Evolutionary conservation across 78 protist genomes (phyloP).

Genomic region (Dictyostelium intermedium): DNA sequence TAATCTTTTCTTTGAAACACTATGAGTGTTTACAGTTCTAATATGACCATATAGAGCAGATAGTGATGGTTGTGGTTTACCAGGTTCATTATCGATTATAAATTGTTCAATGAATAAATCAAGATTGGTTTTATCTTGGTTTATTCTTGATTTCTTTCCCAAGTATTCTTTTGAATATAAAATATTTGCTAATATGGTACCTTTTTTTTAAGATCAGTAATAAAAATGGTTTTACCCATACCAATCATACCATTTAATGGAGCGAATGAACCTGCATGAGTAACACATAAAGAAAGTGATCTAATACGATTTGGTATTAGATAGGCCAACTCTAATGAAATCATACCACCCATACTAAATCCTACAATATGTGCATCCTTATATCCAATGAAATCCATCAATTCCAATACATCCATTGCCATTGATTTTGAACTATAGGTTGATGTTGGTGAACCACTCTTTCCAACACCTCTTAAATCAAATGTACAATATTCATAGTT

Average conservation of each 20-base stretch:
- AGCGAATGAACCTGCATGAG: conserved; percentile 57
- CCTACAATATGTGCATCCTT: conserved; percentile 35
- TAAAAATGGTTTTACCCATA: background rate
- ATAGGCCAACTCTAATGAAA: conserved; percentile 32
- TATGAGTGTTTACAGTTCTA: conserved; percentile 43
- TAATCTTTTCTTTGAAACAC: conserved; percentile 19
- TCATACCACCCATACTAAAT: conserved; percentile 82
- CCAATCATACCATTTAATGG: conserved; percentile 6
- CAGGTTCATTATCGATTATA: background rate
- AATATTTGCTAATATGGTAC: background rate
- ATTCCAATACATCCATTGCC: conserved; percentile 59
- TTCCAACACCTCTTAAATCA: conserved; percentile 65
- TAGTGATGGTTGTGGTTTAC: background rate
- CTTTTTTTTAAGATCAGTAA: background rate
- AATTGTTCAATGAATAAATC: background rate
- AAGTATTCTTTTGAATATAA: conserved; percentile 27
- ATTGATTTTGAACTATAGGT: background rate
- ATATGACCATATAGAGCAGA: conserved; percentile 42
- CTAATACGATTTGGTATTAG: background rate
- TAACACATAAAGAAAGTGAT: conserved; percentile 16
- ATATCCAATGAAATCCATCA: conserved; percentile 55
- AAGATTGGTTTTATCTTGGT: background rate
- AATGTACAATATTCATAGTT: conserved; percentile 34
- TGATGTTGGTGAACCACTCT: conserved; percentile 11
- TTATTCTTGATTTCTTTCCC: background rate